These are phyloP conservation scores for Sarocladium kiliense DNA, from an alignment of 2,329 filamentous ascomycete genomes.

Conservation along the genomic window DNA sequence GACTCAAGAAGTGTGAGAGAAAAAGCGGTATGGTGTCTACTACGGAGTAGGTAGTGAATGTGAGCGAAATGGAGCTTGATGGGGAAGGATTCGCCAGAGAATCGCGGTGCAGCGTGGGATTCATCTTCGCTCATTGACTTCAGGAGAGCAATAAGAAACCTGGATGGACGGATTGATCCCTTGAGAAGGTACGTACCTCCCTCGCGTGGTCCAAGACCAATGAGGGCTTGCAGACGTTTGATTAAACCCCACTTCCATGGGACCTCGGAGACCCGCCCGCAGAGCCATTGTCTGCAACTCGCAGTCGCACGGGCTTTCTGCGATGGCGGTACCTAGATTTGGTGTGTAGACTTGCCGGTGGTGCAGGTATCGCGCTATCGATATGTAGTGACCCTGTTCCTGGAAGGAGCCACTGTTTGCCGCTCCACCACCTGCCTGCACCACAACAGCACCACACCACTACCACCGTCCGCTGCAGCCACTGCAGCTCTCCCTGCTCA, in stretches of 20 bases:
- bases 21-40: no score
- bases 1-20: neutral
- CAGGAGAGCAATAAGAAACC: neutral
- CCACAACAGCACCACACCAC: no score
- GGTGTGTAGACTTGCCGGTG: neutral
- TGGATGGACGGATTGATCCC: neutral
- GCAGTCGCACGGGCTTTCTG: no score
- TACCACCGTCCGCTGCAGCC: neutral
- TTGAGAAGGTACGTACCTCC: neutral
- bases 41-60: no score
- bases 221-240: neutral
- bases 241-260: neutral
- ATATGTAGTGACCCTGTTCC: slow-evolving; percentile 3
- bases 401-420: slow-evolving; percentile 3
- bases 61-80: neutral
- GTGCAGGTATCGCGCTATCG: neutral
- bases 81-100: neutral
- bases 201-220: neutral
- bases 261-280: neutral
- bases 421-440: slow-evolving; percentile 5
- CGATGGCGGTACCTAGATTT: neutral
- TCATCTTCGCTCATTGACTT: neutral
- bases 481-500: neutral
- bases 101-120: neutral
- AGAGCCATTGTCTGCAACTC: neutral